Percentiles rank a stretch among this genome's conserved stretches.
Conservation (phyloP, 2,329 filamentous ascomycete species). For the Xylaria sp. region DNA sequence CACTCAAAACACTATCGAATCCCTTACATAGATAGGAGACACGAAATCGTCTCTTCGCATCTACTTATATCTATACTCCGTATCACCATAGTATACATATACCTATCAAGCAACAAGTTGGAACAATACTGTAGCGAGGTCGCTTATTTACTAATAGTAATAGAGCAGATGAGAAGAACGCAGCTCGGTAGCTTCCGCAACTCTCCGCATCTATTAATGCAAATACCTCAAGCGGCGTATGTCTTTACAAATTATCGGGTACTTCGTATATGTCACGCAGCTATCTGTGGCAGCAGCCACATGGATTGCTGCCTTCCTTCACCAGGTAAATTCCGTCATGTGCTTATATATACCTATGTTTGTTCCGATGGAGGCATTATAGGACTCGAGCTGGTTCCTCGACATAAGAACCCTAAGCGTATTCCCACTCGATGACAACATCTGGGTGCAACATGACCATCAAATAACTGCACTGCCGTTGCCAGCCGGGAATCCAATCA, state of each 20-base stretch:
- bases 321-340: neutral
- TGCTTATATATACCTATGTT: neutral
- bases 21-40: neutral
- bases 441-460: neutral
- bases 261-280: neutral
- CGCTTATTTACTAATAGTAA: neutral
- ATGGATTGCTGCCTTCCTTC: neutral
- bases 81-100: neutral
- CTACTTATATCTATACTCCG: neutral
- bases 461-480: constrained; percentile 11
- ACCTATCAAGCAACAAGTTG: neutral
- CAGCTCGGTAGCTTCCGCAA: neutral
- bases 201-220: neutral
- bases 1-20: neutral
- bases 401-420: neutral
- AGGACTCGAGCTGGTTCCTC: neutral
- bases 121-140: neutral
- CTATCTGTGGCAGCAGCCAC: neutral
- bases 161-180: neutral
- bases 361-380: neutral
- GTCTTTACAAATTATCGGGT: neutral
- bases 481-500: constrained; percentile 31
- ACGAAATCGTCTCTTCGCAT: neutral
- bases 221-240: neutral
- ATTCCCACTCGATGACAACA: neutral